A percentile compares a stretch with the other conserved stretches of the same genome.
These are phyloP conservation scores for Trichosporon asahii DNA, from an alignment of 1,284 basidiomycete species.

Conservation along the genomic window DNA sequence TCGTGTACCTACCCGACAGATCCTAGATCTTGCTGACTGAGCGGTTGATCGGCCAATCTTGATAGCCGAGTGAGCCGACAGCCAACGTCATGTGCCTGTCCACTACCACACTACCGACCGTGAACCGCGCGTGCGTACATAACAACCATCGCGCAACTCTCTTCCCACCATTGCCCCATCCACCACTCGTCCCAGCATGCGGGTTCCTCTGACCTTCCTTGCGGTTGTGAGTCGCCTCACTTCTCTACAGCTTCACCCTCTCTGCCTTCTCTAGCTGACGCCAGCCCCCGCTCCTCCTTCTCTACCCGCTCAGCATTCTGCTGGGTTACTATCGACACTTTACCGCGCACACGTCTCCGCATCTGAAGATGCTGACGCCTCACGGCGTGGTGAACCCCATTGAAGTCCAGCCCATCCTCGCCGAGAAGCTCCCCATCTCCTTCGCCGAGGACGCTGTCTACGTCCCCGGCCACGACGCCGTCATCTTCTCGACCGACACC, in stretches of 20 bases:
- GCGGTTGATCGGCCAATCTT: neutral
- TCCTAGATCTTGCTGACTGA: neutral
- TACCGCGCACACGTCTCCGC: neutral
- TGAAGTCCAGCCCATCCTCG: neutral
- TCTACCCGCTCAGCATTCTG: conserved; percentile 16
- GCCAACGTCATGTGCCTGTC: neutral
- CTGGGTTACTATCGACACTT: neutral
- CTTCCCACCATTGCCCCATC: neutral
- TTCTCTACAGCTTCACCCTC: neutral
- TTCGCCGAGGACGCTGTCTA: conserved; percentile 15
- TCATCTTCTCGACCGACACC: conserved; percentile 15
- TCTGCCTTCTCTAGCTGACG: neutral
- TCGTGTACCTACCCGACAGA: neutral
- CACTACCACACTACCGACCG: neutral
- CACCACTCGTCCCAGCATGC: neutral
- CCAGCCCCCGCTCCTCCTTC: conserved; percentile 18
- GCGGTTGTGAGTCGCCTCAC: neutral
- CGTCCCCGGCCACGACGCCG: neutral
- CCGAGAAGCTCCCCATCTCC: neutral
- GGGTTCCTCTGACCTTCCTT: neutral
- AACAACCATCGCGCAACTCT: neutral
- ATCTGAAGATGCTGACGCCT: neutral
- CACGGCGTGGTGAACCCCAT: neutral
- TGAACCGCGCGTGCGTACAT: neutral
- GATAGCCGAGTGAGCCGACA: neutral